These are phyloP conservation scores for Syncephalastrum monosporum DNA, from an alignment of 371 early-diverging fungal genomes.

Conservation along the genomic window DNA sequence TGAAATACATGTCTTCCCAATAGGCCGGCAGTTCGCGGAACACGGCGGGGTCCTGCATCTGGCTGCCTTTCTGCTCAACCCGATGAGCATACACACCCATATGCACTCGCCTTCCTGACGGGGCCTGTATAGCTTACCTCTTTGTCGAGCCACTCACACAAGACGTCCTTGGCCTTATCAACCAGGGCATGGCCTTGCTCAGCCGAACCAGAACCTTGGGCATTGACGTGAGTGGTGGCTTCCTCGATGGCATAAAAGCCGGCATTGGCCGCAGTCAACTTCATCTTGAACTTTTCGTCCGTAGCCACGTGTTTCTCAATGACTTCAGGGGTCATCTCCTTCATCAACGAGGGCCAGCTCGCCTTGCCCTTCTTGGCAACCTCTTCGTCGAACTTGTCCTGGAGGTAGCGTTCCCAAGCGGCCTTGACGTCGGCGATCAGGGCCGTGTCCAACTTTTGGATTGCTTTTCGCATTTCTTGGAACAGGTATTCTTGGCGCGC, in stretches of 20 bases:
- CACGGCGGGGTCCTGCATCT: slow-evolving; percentile 83
- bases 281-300: slow-evolving; percentile 79
- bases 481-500: slow-evolving; percentile 90
- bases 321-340: slow-evolving; percentile 53
- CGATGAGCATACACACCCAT: not conserved
- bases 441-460: slow-evolving; percentile 27
- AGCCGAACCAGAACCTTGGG: too few relatives aligned
- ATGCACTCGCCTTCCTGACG: not conserved
- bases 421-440: slow-evolving; percentile 54
- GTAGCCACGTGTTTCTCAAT: slow-evolving; percentile 43
- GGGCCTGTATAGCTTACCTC: slow-evolving; percentile 29
- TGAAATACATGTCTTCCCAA: slow-evolving; percentile 97
- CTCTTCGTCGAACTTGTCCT: slow-evolving; percentile 55
- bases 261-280: slow-evolving; percentile 44
- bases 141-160: slow-evolving; percentile 60
- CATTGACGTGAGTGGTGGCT: slow-evolving; percentile 17
- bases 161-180: slow-evolving; percentile 52
- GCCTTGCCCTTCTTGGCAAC: slow-evolving; percentile 36
- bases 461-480: slow-evolving; percentile 54
- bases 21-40: slow-evolving; percentile 91
- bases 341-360: slow-evolving; percentile 56
- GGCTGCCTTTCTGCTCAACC: slow-evolving; percentile 44
- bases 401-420: slow-evolving; percentile 66
- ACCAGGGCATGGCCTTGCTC: slow-evolving; percentile 39
- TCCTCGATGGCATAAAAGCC: slow-evolving; percentile 38